Base-by-base conservation (phyloP, 2,329 filamentous ascomycete species). In the Ophiostoma australiae region DNA sequence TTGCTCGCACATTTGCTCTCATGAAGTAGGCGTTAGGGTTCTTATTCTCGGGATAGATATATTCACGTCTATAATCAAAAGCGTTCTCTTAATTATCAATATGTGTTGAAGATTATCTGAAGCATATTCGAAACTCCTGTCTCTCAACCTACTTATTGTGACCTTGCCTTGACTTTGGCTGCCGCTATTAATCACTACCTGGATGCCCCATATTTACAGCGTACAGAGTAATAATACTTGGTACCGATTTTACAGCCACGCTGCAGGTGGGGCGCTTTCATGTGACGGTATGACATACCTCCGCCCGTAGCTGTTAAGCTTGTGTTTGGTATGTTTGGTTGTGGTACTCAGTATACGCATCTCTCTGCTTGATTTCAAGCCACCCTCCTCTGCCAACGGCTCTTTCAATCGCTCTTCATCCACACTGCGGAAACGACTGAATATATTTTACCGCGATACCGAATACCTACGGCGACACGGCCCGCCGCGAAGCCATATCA, bases 21-120 rank as follows among this genome's bases (percentile, higher is more conserved):
- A 66, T 66, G 63, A 66, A 66, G 41, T 65, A 37, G 66, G 66
- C 66, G 66, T 67, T 67, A 48, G 66, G 66, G 66, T 15, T 67
- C 31, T 65, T 39, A 39, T 48, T 48, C 17, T 41, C 17, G 63
- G 63, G 33, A 27, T 48, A 67, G 35, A 33, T 48, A 66, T 20
- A 67, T 35, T 44, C 39, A 44, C n/a, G 31, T 33, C 20, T 61
- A 33, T 27, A 63, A 63, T 41, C 39, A 39, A 35, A n/a, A 8
- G 35, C 5, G 15, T 44, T n/a, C n/a, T 27, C 6, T 55, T 6
- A 23, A n/a, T 7, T 27, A 44, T 31, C 0, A 66, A 23, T 6
- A 27, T 33, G 20, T 58, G 27, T 27, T 55, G 27, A 31, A 31
- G 27, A 31, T 31, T 31, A 1, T 31, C 27, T 31, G 27, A 31